These are phyloP conservation scores for Ceriops tagal DNA, from an alignment of 345 rosid genomes.

Conservation along the genomic window DNA sequence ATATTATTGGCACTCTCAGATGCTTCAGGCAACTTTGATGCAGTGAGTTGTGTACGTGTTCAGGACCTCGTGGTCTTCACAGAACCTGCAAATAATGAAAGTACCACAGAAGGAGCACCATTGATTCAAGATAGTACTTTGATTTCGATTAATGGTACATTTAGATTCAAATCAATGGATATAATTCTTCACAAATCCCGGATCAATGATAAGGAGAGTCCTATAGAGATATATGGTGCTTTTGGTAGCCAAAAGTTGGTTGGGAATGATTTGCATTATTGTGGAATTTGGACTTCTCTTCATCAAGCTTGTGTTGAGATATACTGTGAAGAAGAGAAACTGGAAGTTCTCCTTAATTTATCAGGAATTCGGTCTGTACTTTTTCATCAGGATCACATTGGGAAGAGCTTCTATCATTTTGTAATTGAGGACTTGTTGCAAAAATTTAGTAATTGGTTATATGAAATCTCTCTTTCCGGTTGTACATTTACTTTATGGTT, in stretches of 20 bases:
- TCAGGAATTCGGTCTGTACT: constrained; percentile 45
- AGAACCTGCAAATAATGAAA: constrained; percentile 36
- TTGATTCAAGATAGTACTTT: constrained; percentile 30
- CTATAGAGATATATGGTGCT: constrained; percentile 33
- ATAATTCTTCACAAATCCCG: constrained; percentile 54
- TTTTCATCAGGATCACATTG: constrained; percentile 42
- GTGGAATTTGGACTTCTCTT: constrained; percentile 59
- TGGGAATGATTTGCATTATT: constrained; percentile 32
- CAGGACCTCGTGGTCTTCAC: constrained; percentile 35
- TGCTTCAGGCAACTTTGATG: constrained; percentile 36
- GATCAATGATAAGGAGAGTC: constrained; percentile 30
- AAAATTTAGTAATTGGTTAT: constrained; percentile 48
- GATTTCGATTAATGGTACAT: constrained; percentile 41
- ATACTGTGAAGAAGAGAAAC: constrained; percentile 49
- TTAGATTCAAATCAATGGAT: constrained; percentile 54
- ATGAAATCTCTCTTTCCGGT: constrained; percentile 59
- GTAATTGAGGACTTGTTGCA: constrained; percentile 33
- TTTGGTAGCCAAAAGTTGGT: constrained; percentile 24
- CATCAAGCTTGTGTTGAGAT: constrained; percentile 40
- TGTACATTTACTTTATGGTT: constrained; percentile 44
- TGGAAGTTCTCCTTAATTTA: constrained; percentile 40
- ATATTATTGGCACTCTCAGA: constrained; percentile 42
- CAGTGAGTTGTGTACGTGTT: constrained; percentile 31
- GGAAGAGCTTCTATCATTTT: constrained; percentile 43
- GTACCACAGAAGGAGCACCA: constrained; percentile 26